phyloP scores from a whole-genome alignment of 2,329 filamentous ascomycete genomes.

The Cadophora malorum region DNA sequence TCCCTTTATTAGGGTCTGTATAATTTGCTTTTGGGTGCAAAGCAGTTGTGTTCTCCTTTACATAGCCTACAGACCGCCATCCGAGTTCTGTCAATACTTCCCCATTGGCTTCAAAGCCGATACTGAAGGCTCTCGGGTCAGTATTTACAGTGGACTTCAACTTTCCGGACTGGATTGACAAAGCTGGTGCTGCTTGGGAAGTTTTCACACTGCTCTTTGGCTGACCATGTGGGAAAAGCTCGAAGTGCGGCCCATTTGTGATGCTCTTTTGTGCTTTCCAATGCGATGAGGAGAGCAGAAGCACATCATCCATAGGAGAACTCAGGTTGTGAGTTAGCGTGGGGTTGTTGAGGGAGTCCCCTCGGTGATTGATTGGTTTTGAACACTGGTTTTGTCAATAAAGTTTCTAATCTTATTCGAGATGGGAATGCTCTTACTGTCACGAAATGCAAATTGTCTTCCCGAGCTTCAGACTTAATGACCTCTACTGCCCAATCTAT shows the following conservation, averaged over 20 bases:
- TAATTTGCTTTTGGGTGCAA: neutral
- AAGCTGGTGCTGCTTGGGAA: neutral
- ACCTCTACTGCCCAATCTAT: neutral
- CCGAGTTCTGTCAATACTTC: conserved; percentile 11
- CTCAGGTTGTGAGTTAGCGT: neutral
- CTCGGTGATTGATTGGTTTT: neutral
- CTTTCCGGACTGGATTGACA: neutral
- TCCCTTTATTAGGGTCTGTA: neutral
- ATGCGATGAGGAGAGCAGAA: neutral
- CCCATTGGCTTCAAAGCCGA: neutral
- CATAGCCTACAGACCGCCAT: conserved; percentile 10
- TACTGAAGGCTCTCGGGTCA: neutral
- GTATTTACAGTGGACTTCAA: neutral
- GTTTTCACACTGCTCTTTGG: neutral
- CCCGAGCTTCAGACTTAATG: neutral
- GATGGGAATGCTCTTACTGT: neutral
- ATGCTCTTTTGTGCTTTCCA: conserved; percentile 7
- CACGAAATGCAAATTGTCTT: neutral
- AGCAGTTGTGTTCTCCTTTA: conserved; percentile 11
- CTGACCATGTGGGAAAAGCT: neutral
- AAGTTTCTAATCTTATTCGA: neutral
- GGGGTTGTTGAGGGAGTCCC: conserved; percentile 1
- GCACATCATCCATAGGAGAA: neutral
- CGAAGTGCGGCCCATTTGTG: neutral
- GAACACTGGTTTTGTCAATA: neutral